Base-by-base conservation (phyloP, 306 rosid species). In the Dalbergia cultrata region DNA sequence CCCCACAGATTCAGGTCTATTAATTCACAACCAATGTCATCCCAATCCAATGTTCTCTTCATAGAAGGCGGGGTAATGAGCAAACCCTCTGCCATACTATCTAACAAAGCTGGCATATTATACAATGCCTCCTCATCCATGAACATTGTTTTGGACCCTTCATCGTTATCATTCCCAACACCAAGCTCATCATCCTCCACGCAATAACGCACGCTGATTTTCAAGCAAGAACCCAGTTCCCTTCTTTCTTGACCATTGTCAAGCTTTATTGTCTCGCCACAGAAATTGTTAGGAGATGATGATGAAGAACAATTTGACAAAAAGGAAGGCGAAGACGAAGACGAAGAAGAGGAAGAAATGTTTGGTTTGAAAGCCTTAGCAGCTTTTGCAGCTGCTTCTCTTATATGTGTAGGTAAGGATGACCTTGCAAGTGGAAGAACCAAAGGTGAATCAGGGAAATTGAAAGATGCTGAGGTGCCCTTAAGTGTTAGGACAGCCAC, bases 31-130 rank as follows among this genome's bases (percentile, higher is more conserved):
- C 4, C 47, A 18, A 35, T 13, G 13, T 64, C 9, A 11, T 80
- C 84, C 69, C 57, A 54, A 66, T 34, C 79, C 22, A 54, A 17
- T 9, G 79, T 18, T 53, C 4, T 80, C 13, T 22, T 11, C 39
- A 57, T 26, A 56, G 69, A 72, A 0, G 80, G 84, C 1, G 84
- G 84, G 2, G 75, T 74, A 9, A 81, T 62, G 33, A 81, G 75
- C 80, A 81, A 74, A 18, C 70, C 80, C 75, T 81, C 80, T 0
- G 84, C 84, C 84, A 81, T 81, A 17, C 78, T 67, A 81, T 57
- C 64, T 33, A 81, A 81, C 63, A 81, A 21, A 44, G n/a, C 68
- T 47, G 84, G 84, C 84, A 81, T 81, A 35, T 74, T 81, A 67
- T 81, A 81, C 54, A 81, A 9, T 33, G 84, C 84, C 39, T 81